Conservation (phyloP, 2,329 filamentous ascomycete genomes). For the Tolypocladium sp. region DNA sequence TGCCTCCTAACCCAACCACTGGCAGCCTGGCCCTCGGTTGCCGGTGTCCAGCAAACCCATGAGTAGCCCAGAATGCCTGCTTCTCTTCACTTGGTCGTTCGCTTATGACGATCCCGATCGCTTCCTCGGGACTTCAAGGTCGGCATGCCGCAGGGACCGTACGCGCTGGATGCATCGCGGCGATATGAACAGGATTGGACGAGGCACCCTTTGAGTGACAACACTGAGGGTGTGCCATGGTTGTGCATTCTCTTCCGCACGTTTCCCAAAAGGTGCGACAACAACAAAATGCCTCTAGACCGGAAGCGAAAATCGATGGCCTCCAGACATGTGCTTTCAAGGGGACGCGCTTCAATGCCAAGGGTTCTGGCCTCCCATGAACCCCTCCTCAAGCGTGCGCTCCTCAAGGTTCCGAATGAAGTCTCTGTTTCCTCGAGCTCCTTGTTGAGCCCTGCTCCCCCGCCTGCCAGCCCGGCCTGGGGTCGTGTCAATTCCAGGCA, state of each 20-base stretch:
- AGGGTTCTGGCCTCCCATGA: slow-evolving; percentile 56
- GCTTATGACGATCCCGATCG: neutral
- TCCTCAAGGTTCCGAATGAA: slow-evolving; percentile 95
- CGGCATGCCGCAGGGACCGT: neutral
- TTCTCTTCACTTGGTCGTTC: neutral
- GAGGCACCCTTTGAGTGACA: neutral
- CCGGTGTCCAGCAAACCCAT: neutral
- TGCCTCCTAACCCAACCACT: neutral
- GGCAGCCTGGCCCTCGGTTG: neutral
- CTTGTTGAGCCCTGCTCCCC: slow-evolving; percentile 61
- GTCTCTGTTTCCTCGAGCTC: slow-evolving; percentile 60
- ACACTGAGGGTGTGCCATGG: neutral
- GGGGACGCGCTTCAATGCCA: slow-evolving; percentile 50
- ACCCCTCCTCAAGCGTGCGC: slow-evolving; percentile 86
- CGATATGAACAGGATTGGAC: neutral
- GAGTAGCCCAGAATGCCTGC: neutral
- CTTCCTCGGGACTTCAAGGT: neutral
- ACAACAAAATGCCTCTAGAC: neutral
- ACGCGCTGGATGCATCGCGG: neutral
- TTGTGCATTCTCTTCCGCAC: neutral
- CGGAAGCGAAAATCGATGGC: neutral
- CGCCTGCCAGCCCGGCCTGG: slow-evolving; percentile 55
- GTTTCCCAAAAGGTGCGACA: neutral
- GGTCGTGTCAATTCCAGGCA: slow-evolving; percentile 54
- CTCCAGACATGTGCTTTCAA: neutral